Evolutionary conservation across 2,329 filamentous ascomycete genomes (phyloP).

Genomic region (Stachybotrys echinatus): DNA sequence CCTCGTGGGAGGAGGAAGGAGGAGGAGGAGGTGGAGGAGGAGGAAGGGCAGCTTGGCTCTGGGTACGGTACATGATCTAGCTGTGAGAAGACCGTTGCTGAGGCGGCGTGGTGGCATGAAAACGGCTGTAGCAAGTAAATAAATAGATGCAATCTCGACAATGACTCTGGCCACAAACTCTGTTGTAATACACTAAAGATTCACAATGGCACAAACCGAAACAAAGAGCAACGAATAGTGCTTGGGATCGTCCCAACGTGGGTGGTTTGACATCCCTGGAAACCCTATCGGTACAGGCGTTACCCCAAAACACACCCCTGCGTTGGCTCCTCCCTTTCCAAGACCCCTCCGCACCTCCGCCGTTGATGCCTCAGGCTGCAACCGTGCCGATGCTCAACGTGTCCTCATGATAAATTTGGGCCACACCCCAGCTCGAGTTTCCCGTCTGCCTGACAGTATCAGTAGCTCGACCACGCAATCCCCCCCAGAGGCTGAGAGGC

Average conservation of each 20-base stretch:
- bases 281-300: not conserved
- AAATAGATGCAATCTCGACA: too few species aligned
- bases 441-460: constrained; percentile 3
- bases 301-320: not conserved
- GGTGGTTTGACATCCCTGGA: not conserved
- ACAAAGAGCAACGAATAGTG: not conserved
- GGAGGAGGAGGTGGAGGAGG: too few species aligned
- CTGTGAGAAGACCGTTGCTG: too few species aligned
- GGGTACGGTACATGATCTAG: too few species aligned
- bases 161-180: too few species aligned
- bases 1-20: too few species aligned
- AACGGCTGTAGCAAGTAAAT: too few species aligned
- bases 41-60: too few species aligned
- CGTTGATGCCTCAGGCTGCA: constrained; percentile 21
- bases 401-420: constrained; percentile 29
- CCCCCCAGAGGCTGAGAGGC: constrained; percentile 3
- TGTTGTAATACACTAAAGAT: too few species aligned
- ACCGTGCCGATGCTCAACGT: constrained; percentile 19
- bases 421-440: constrained; percentile 15
- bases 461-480: constrained; percentile 1
- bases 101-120: too few species aligned
- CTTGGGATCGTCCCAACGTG: not conserved
- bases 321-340: not conserved
- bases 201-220: too few species aligned
- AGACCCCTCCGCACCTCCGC: constrained; percentile 8